These are phyloP conservation scores for Leucocoprinus sp. DNA, from an alignment of 768 basidiomycete species.

Conservation along the genomic window DNA sequence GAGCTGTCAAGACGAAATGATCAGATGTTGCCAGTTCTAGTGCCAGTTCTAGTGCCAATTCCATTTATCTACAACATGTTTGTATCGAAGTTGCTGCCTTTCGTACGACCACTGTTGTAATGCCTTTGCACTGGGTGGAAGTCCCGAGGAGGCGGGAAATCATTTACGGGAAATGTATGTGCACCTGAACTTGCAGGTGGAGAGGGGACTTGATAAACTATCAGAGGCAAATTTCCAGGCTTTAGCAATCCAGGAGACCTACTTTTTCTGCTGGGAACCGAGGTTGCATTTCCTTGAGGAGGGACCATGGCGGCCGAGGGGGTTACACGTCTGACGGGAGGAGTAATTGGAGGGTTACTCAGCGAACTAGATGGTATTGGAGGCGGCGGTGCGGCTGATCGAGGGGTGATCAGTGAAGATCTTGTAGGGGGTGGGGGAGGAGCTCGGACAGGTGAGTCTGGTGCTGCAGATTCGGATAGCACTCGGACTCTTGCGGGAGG, in stretches of 20 bases:
- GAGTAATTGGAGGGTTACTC: slow-evolving; percentile 23
- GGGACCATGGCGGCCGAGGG: slow-evolving; percentile 15
- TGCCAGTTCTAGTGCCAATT: neutral
- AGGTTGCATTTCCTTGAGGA: slow-evolving; percentile 6
- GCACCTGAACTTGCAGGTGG: slow-evolving; percentile 54
- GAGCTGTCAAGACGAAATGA: neutral
- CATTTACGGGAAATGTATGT: slow-evolving; percentile 68
- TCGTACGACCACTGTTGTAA: slow-evolving; percentile 58
- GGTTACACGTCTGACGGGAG: slow-evolving; percentile 19
- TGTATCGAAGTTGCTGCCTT: slow-evolving; percentile 67
- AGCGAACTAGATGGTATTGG: slow-evolving; percentile 25
- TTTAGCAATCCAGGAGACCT: slow-evolving; percentile 18
- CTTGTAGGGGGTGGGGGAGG: slow-evolving; percentile 13
- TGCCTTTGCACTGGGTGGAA: slow-evolving; percentile 42
- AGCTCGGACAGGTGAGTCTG: slow-evolving; percentile 7
- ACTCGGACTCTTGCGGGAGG: slow-evolving; percentile 15
- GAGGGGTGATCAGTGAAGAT: slow-evolving; percentile 20
- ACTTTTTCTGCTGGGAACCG: slow-evolving; percentile 42
- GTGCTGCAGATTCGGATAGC: slow-evolving; percentile 10
- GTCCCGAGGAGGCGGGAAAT: slow-evolving; percentile 70
- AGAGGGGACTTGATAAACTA: slow-evolving; percentile 30
- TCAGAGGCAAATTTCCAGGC: slow-evolving; percentile 12
- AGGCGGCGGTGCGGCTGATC: slow-evolving; percentile 29
- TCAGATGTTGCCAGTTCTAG: neutral
- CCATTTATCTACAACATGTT: slow-evolving; percentile 23